Base-by-base conservation (phyloP, 306 rosid species). In the Trichosanthes truncata region DNA sequence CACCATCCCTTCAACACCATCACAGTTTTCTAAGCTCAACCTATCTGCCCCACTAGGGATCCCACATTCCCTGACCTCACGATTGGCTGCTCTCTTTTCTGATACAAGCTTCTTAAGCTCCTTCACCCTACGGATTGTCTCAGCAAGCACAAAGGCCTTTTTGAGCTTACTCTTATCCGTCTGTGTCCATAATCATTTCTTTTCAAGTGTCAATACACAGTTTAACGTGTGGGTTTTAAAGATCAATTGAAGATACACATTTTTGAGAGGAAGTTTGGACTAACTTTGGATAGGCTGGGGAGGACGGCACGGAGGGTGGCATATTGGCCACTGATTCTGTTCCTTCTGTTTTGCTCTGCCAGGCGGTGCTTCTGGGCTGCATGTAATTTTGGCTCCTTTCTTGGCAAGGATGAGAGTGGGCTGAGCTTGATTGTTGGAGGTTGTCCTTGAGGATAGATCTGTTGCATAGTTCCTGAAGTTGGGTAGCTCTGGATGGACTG, bases 331-430 rank as follows among this genome's bases (percentile, higher is more conserved):
- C 89, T 91, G 90, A 93, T 93, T 82, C 94, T 66, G 87, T 49
- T 76, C 81, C 97, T 86, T n/a, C 93, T 84, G n/a, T 84, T 93
- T 84, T 60, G 90, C 82, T 93, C 96, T 33, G 96, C 89, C 82
- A 89, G 87, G 25, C 94, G 86, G 81, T 91, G 97, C 78, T 86
- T 93, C 87, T 83, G 84, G 63, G 96, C 94, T 0, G 87, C 90
- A 8, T 81, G 35, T 56, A 79, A 21, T 81, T 85, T 89, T 79
- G 74, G 55, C 78, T 90, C 92, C 26, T 66, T 85, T 78, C 82
- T 88, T 49, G 92, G 83, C 80, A 81, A 83, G 85, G 84, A 76
- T 84, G 66, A 71, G 84, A 82, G 55, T 4, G 85, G 78, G 80
- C 31, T 84, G 76, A 56, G 18, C 80, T 25, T 67, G 23, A 11